Evolutionary conservation across 768 basidiomycete genomes (phyloP), one percentile per base, ranked within the genome.

Genomic region (Psilocybe cubensis): DNA sequence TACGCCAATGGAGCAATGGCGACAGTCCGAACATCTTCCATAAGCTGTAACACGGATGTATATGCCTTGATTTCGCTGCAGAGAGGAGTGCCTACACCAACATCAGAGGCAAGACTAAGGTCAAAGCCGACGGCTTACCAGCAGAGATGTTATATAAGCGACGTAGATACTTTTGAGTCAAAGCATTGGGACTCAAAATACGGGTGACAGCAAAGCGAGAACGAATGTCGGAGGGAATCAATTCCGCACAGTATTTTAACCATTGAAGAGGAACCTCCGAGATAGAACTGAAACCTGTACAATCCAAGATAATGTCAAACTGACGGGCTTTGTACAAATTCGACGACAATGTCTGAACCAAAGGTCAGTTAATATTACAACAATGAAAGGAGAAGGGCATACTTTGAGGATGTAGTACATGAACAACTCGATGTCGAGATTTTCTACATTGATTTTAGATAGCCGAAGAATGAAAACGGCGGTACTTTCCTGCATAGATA

Each of bases 191-290:
- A 56, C 91, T 92, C 33, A 94, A 67, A 44, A 94, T 83, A 60
- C 89, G 84, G 14, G 86, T 79, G 3, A 72, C 82, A 29, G 70
- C 61, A 65, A 91, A 86, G n/a, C 84, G 83, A 27, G 71, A 67
- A 40, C 87, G 81, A 53, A 92, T 81, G 57, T 94, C 91, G 23
- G 70, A 68, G 5, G 93, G 91, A 52, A 90, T 83, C 18, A 91
- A 74, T 67, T 93, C 90, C 11, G 86, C 81, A 57, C 89, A 87
- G 52, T 85, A 88, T 70, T 89, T 91, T 44, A 94, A 67, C 89
- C 89, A 92, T 59, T 90, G 88, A 8, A 91, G 74, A 0, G 94
- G 93, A 7, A 94, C 76, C 70, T 94, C 91, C 0, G 91, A 91
- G 9, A 81, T 79, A 2, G 87, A 78, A 3, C 85, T 80, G 68